Conservation (phyloP, 2,329 filamentous ascomycete species). For the Paecilomyces formosus region DNA sequence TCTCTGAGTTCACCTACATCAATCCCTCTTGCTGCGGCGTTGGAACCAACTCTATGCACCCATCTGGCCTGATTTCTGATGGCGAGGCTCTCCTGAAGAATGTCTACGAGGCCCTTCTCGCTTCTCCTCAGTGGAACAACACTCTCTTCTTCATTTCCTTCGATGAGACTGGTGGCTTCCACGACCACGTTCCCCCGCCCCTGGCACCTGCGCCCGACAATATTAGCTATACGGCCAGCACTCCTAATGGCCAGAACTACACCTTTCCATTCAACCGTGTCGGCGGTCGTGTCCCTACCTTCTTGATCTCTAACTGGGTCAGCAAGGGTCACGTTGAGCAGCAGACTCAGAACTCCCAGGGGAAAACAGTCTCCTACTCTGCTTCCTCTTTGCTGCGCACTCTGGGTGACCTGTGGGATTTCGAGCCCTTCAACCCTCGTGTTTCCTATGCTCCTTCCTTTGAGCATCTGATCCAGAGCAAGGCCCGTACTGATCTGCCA, state of each 20-base stretch:
- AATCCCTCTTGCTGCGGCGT: conserved; percentile 43
- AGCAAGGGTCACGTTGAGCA: conserved; percentile 33
- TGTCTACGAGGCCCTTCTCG: conserved; percentile 39
- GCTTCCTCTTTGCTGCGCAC: conserved; percentile 39
- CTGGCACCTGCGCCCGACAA: conserved; percentile 33
- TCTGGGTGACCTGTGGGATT: conserved; percentile 36
- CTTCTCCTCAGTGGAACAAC: conserved; percentile 39
- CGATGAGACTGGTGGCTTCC: conserved; percentile 43
- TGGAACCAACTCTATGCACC: conserved; percentile 42
- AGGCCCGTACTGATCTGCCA: conserved; percentile 19
- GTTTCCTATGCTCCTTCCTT: conserved; percentile 34
- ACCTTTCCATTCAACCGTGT: conserved; percentile 36
- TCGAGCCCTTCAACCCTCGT: conserved; percentile 30
- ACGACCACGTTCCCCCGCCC: conserved; percentile 40
- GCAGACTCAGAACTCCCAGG: conserved; percentile 19
- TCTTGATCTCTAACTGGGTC: conserved; percentile 40
- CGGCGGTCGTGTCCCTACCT: conserved; percentile 37
- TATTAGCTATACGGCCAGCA: conserved; percentile 23
- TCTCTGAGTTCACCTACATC: conserved; percentile 42
- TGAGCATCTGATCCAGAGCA: conserved; percentile 18
- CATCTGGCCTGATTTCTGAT: conserved; percentile 35
- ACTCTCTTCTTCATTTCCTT: conserved; percentile 43
- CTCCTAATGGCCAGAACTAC: conserved; percentile 26
- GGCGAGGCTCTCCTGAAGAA: conserved; percentile 41
- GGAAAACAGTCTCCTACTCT: conserved; percentile 34